Conservation (phyloP, 805 yeast species). For the Maudiozyma pseudohumilis region DNA sequence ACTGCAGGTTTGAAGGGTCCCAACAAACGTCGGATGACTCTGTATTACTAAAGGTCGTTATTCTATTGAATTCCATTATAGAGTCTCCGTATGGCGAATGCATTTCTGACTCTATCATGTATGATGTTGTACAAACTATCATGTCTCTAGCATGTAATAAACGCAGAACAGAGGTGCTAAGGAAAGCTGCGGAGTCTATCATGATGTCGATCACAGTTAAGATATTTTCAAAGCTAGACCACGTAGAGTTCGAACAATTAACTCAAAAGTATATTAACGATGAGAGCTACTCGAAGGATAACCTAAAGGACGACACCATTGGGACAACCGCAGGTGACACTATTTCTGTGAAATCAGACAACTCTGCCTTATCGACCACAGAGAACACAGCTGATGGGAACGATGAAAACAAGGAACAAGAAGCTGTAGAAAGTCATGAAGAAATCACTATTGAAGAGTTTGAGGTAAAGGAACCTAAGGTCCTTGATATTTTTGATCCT, state of each 20-base stretch:
- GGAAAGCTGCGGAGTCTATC: constrained; percentile 82
- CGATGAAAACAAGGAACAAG: constrained; percentile 2
- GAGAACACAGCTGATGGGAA: neutral
- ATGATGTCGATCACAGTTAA: constrained; percentile 58
- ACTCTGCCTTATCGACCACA: neutral
- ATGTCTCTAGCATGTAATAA: constrained; percentile 87
- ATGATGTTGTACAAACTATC: constrained; percentile 86
- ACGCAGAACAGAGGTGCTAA: constrained; percentile 77
- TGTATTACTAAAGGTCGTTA: constrained; percentile 71
- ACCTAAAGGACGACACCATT: constrained; percentile 14
- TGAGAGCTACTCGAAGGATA: constrained; percentile 15
- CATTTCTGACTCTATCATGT: constrained; percentile 73
- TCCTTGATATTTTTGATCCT: constrained; percentile 14
- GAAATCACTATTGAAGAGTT: constrained; percentile 1
- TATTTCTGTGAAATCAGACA: neutral
- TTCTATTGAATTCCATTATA: constrained; percentile 59
- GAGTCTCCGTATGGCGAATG: constrained; percentile 52
- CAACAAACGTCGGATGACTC: constrained; percentile 90
- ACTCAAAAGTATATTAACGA: constrained; percentile 13
- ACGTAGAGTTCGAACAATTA: constrained; percentile 12
- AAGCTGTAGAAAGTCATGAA: neutral
- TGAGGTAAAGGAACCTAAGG: constrained; percentile 3
- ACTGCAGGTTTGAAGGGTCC: constrained; percentile 91
- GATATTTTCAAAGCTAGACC: constrained; percentile 52
- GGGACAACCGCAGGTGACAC: constrained; percentile 8